Conservation (phyloP, 1,139 yeast genomes). For the Citeromyces hawaiiensis region DNA sequence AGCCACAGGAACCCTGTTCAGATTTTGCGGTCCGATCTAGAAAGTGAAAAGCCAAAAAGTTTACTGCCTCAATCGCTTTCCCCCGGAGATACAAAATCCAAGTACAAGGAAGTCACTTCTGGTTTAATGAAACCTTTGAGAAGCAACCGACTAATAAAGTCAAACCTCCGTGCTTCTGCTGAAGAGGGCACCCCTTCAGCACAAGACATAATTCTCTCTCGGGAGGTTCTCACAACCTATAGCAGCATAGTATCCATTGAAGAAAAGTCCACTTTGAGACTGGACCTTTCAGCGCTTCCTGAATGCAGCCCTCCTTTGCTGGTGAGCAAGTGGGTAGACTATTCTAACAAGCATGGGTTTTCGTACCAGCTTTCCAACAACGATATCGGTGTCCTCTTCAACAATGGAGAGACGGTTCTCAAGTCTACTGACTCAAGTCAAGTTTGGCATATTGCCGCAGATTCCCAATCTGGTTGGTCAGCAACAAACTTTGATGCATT, state of each 20-base stretch:
- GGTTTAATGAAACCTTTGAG: constrained; percentile 13
- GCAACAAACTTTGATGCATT: constrained; percentile 46
- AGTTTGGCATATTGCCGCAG: constrained; percentile 49
- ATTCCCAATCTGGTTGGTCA: constrained; percentile 58
- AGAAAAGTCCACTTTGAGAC: constrained; percentile 9
- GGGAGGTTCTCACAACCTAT: constrained; percentile 13
- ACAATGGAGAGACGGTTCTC: constrained; percentile 69
- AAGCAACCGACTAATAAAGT: constrained; percentile 8
- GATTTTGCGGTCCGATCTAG: constrained; percentile 56
- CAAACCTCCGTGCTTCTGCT: constrained; percentile 8
- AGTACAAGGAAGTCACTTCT: constrained; percentile 61
- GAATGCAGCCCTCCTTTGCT: constrained; percentile 45
- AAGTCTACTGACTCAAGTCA: constrained; percentile 51
- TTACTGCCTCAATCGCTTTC: constrained; percentile 82
- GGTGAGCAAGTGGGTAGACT: constrained; percentile 96
- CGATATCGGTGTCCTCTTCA: constrained; percentile 84
- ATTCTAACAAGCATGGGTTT: constrained; percentile 90
- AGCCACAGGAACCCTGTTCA: constrained; percentile 48
- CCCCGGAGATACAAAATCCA: constrained; percentile 82
- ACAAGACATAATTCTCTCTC: constrained; percentile 17
- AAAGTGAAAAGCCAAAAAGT: constrained; percentile 54
- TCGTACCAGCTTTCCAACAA: constrained; percentile 87
- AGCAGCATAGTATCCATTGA: constrained; percentile 20
- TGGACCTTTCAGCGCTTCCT: constrained; percentile 11
- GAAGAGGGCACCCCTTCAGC: constrained; percentile 6